These are phyloP conservation scores for Carex arenaria DNA, from an alignment of 202 grass and related monocot species.

Conservation along the genomic window DNA sequence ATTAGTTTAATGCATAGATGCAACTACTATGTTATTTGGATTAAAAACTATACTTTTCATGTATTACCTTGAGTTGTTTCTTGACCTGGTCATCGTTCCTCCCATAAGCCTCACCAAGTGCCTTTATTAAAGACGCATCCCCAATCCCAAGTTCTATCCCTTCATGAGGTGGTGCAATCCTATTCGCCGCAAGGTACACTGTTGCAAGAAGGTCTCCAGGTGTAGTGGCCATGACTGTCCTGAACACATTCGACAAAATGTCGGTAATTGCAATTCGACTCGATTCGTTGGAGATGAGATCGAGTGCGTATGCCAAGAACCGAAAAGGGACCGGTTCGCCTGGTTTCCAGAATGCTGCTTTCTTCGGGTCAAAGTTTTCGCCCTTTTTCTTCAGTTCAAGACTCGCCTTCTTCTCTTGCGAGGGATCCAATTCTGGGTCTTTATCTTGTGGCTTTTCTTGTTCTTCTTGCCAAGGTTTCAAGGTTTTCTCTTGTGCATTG, in stretches of 20 bases:
- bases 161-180: constrained; percentile 83
- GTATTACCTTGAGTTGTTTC: constrained; percentile 73
- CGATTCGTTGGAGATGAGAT: constrained; percentile 88
- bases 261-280: constrained; percentile 78
- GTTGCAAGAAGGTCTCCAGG: constrained; percentile 76
- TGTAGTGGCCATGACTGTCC: constrained; percentile 70
- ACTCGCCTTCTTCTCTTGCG: constrained; percentile 34
- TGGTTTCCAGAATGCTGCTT: constrained; percentile 67
- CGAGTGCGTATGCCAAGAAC: constrained; percentile 66
- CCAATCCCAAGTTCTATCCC: constrained; percentile 94
- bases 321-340: constrained; percentile 74
- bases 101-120: constrained; percentile 87
- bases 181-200: constrained; percentile 85
- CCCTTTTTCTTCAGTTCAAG: constrained; percentile 84
- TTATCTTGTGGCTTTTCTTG: constrained; percentile 30
- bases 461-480: constrained; percentile 24
- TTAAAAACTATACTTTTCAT: constrained; percentile 19
- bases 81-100: constrained; percentile 96
- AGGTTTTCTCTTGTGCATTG: constrained; percentile 9
- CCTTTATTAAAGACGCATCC: constrained; percentile 79
- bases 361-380: constrained; percentile 57
- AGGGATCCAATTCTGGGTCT: constrained; percentile 20
- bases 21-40: constrained; percentile 13
- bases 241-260: constrained; percentile 84
- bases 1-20: not conserved